Evolutionary conservation across 305 asterid genomes (phyloP).

Genomic region (Solanum hybrid): DNA sequence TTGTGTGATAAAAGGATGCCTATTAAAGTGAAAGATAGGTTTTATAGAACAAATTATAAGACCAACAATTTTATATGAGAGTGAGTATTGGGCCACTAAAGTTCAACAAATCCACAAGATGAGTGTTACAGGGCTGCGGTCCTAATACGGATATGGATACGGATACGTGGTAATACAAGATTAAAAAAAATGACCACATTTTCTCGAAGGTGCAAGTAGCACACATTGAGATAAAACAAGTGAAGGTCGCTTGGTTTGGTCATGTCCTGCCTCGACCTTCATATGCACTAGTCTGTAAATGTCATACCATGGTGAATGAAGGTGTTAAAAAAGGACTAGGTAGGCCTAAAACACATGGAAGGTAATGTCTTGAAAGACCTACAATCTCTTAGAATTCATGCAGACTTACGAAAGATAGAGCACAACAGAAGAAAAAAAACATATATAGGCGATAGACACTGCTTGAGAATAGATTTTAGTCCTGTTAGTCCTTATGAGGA

Average conservation of each 20-base stretch:
- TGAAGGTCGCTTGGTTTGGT: not conserved
- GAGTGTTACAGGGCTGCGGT: not conserved
- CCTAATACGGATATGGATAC: not conserved
- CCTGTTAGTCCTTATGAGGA: not conserved
- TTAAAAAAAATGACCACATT: not conserved
- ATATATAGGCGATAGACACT: not conserved
- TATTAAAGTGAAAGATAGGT: not conserved
- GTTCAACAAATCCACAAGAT: not conserved
- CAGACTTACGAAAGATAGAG: not conserved
- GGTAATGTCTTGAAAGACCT: not conserved
- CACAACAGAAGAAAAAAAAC: not conserved
- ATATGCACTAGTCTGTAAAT: not conserved
- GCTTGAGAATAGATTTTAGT: not conserved
- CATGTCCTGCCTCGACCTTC: not conserved
- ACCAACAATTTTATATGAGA: not conserved
- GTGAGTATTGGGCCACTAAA: not conserved
- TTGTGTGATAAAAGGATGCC: not conserved
- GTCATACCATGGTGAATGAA: not conserved
- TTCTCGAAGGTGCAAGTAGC: not conserved
- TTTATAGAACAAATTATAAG: not conserved
- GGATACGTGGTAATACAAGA: not conserved
- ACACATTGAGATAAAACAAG: not conserved
- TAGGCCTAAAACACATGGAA: not conserved
- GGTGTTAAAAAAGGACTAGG: not conserved
- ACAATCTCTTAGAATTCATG: not conserved